Base-by-base conservation (phyloP, 805 yeast species). In the Ogataea zsoltii region DNA sequence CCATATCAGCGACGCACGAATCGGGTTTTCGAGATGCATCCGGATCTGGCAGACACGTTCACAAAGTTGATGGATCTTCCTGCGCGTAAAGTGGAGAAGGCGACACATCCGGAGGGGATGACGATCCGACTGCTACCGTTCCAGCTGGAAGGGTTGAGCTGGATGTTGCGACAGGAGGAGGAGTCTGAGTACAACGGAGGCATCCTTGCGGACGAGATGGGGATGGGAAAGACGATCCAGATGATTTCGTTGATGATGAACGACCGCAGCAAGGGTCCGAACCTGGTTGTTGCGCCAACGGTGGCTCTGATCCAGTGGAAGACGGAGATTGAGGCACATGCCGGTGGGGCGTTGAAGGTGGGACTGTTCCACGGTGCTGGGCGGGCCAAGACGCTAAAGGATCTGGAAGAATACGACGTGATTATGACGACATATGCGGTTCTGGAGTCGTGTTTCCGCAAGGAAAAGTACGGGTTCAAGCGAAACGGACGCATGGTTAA, bases 251-350 rank as follows among this genome's bases (percentile, higher is more conserved):
- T 94, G 36, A 79, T 94, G 60, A 80, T 91, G 81, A 65, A 74
- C 38, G 95, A 89, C 63, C 61, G 74, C 40, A 58, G 70, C 0
- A 83, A 81, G 53, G 69, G 79, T 10, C 97, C 97, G 9, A 88
- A 83, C 53, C 69, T 94, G 49, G 98, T 94, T 4, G 86, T 94
- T 15, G 98, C 97, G 0, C 99, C 99, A 0, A 92, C 99, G 0
- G 99, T 94, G n/a, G 98, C 98, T 0, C 69, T 94, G 37, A 88
- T 94, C 86, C 99, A 94, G 64, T 94, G 99, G 99, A 87, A 84
- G 60, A 81, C 85, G 57, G 99, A 94, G 67, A 94, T 94, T 42
- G 88, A 82, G 49, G 79, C 77, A 40, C 97, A 94, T 63, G 85
- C 98, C 0, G 80, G 79, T 28, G 88, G 85, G 7, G 70, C 71